Evolutionary conservation across 768 basidiomycete species (phyloP).

Genomic region (Tubosaeta sp.): DNA sequence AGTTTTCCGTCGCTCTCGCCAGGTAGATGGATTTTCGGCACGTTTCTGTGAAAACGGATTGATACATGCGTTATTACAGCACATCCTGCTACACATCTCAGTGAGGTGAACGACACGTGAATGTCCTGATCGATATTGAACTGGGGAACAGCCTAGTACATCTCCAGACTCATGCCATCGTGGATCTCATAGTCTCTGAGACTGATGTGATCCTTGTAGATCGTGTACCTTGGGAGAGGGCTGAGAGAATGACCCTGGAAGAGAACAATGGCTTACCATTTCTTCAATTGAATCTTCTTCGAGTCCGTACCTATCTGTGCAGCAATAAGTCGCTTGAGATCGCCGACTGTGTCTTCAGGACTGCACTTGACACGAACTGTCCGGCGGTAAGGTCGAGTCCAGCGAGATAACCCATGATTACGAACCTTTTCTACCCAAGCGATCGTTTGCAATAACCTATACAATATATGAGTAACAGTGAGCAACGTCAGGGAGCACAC

Average conservation of each 20-base stretch:
- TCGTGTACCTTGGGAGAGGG: conserved; percentile 69
- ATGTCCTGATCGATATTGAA: not conserved
- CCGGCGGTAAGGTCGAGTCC: conserved; percentile 7
- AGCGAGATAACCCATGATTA: not conserved
- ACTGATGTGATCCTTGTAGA: conserved; percentile 95
- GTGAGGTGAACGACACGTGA: not conserved
- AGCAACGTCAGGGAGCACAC: conserved; percentile 4
- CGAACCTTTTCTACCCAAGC: conserved; percentile 88
- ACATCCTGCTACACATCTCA: conserved; percentile 10
- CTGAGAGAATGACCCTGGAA: not conserved
- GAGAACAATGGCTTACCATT: conserved; percentile 64
- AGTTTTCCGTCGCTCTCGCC: conserved; percentile 4
- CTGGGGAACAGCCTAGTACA: conserved; percentile 53
- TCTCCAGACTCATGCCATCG: conserved; percentile 90
- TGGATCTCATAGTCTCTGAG: conserved; percentile 89
- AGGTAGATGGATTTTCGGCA: not conserved
- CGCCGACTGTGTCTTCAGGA: conserved; percentile 94
- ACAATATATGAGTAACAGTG: conserved; percentile 6
- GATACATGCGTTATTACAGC: not conserved
- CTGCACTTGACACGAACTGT: conserved; percentile 94
- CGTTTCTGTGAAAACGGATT: not conserved
- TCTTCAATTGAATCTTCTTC: conserved; percentile 90
- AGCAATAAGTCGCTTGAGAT: conserved; percentile 94
- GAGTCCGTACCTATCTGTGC: conserved; percentile 90
- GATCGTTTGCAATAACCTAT: conserved; percentile 93